phyloP scores from a whole-genome alignment of 805 yeast genomes.

The Starmerella lactis-condensi region DNA sequence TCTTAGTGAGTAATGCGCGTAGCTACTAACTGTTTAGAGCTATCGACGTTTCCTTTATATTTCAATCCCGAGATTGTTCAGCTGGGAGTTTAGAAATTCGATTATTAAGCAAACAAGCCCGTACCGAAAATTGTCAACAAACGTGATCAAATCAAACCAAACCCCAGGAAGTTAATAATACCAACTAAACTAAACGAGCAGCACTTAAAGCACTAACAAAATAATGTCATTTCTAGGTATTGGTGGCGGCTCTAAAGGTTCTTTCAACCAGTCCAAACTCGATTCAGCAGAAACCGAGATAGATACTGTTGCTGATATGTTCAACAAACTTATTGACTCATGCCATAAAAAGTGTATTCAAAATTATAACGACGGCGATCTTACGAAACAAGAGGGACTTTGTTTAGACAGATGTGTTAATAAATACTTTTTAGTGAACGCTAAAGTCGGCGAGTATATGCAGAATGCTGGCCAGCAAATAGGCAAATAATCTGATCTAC shows the following conservation, averaged over 20 bases:
- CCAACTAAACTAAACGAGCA: background rate
- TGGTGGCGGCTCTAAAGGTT: constrained; percentile 27
- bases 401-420: constrained; percentile 93
- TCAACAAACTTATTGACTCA: constrained; percentile 72
- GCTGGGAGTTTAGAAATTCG: background rate
- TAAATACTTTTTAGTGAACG: constrained; percentile 85
- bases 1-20: too few relatives aligned
- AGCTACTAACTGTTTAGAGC: too few relatives aligned
- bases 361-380: constrained; percentile 50
- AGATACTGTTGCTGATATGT: constrained; percentile 95
- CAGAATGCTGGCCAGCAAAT: constrained; percentile 19
- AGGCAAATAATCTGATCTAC: background rate
- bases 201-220: constrained; percentile 1
- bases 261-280: constrained; percentile 19
- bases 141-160: background rate
- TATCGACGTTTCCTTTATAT: too few relatives aligned
- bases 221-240: constrained; percentile 30
- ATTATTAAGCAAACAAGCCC: background rate
- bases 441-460: constrained; percentile 66
- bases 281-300: constrained; percentile 89
- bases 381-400: constrained; percentile 60
- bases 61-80: too few relatives aligned
- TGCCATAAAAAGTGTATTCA: constrained; percentile 74
- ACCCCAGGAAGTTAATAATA: background rate
- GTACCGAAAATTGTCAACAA: background rate